A percentile compares a stretch with the other conserved stretches of the same genome.
phyloP scores from a whole-genome alignment of 331 rosid genomes.

The Prunus yedoensis region DNA sequence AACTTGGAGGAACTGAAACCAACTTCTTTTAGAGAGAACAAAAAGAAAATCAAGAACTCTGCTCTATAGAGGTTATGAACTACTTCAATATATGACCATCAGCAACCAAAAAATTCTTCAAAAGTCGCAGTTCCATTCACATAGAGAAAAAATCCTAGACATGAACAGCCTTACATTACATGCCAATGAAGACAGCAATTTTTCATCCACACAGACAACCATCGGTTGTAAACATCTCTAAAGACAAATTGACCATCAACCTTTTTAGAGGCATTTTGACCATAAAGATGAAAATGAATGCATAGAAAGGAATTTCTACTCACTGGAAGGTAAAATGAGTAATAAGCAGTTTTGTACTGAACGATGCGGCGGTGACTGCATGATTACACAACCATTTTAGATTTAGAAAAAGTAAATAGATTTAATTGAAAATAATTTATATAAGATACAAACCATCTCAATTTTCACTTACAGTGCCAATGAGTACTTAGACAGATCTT shows the following conservation, averaged over 20 bases:
- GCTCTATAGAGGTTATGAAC: background rate
- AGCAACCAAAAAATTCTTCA: background rate
- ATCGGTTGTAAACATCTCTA: background rate
- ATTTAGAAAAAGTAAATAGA: constrained; percentile 8
- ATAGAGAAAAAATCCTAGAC: background rate
- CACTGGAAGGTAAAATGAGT: constrained; percentile 95
- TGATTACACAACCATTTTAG: constrained; percentile 4
- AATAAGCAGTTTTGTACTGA: constrained; percentile 92
- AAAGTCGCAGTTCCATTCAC: no score
- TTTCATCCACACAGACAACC: background rate
- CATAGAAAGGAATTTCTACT: constrained; percentile 28
- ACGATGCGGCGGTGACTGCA: constrained; percentile 96
- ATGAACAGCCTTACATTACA: background rate
- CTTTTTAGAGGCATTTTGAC: background rate
- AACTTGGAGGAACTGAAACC: background rate
- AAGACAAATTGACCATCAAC: background rate
- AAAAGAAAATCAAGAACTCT: background rate
- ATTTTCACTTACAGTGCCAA: constrained; percentile 62
- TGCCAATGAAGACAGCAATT: background rate
- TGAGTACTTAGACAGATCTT: constrained; percentile 46
- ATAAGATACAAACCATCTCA: background rate
- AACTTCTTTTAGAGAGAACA: background rate
- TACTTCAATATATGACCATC: background rate
- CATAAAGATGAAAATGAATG: background rate
- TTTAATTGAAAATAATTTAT: background rate